Evolutionary conservation across 2,329 filamentous ascomycete genomes (phyloP), one percentile per base, ranked within the genome.

Genomic region (Teratosphaeriaceae sp.): DNA sequence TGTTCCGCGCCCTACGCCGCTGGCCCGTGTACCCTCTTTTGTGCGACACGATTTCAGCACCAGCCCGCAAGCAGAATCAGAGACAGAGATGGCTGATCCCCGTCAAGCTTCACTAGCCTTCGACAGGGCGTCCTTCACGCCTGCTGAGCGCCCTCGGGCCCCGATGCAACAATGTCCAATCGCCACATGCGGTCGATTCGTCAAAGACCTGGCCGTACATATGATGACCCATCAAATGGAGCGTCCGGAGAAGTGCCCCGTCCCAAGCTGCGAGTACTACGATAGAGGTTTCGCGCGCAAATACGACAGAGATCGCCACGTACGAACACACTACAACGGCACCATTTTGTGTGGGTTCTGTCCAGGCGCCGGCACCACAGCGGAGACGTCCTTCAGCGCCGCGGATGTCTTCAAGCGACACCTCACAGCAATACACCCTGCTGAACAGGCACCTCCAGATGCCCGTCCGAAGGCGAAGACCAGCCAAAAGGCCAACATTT

Each of bases 311-410:
- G 95, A 95, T 68, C 75, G 89, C 33, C 89, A 96, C 65, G 94
- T 88, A 4, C 68, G 95, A 49, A 96, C 89, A 4, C 89, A 96
- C 65, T 96, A 95, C 76, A 95, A 95, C 69, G 89, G 89, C 30
- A 95, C 86, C 38, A 95, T 95, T 88, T 87, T 95, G 19, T 96
- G 89, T 61, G 88, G 88, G 22, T 96, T 95, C 70, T 95, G 89
- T 58, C 87, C 88, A 1, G 87, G 88, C 24, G 87, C 86, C 21
- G 89, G 89, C 3, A 90, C 88, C 3, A 79, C 88, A 6, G 84
- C 85, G 1, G 89, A 95, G 68, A 96, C 95, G 77, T 90, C 85
- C 51, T 96, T 96, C 64, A 95, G 95, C 71, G 80, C 89, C 44
- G 88, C 89, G 45, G 89, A 96, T 54, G 88, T 95, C 48, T 96